Evolutionary conservation across 129 eudicot species (phyloP).

Genomic region (Ambrosia artemisiifolia): DNA sequence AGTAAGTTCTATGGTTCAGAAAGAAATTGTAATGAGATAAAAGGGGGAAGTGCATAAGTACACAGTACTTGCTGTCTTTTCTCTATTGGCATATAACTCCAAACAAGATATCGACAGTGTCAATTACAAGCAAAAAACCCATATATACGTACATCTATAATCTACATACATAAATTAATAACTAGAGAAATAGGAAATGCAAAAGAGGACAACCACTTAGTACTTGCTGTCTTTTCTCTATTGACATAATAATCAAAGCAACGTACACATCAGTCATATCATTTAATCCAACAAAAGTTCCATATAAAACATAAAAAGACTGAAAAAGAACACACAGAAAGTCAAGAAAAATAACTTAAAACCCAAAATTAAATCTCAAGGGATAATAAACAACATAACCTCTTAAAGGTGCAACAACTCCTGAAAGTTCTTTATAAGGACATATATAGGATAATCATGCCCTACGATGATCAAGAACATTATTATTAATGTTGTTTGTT

Average conservation of each 20-base stretch:
- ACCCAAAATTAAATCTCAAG: slow-evolving; percentile 13
- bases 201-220: slow-evolving; percentile 2
- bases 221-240: slow-evolving; percentile 21
- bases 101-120: too few species aligned
- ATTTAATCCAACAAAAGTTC: slow-evolving; percentile 18
- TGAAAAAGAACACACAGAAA: slow-evolving; percentile 8
- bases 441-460: slow-evolving; percentile 11
- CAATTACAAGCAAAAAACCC: too few species aligned
- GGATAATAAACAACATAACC: slow-evolving; percentile 16
- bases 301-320: background rate
- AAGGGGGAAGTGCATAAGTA: too few species aligned
- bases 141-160: too few species aligned
- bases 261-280: slow-evolving; percentile 18
- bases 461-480: slow-evolving; percentile 37
- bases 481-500: slow-evolving; percentile 35
- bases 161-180: background rate
- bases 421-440: background rate
- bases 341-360: slow-evolving; percentile 15
- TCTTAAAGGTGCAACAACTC: slow-evolving; percentile 19
- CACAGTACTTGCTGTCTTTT: too few species aligned
- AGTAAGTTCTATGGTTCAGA: too few species aligned
- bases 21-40: too few species aligned
- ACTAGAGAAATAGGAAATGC: slow-evolving; percentile 3
- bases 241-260: slow-evolving; percentile 10
- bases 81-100: too few species aligned